Percentiles rank a stretch among this genome's conserved stretches.
Conservation (phyloP, 257 asterid genomes). For the Gynochthodes officinalis region DNA sequence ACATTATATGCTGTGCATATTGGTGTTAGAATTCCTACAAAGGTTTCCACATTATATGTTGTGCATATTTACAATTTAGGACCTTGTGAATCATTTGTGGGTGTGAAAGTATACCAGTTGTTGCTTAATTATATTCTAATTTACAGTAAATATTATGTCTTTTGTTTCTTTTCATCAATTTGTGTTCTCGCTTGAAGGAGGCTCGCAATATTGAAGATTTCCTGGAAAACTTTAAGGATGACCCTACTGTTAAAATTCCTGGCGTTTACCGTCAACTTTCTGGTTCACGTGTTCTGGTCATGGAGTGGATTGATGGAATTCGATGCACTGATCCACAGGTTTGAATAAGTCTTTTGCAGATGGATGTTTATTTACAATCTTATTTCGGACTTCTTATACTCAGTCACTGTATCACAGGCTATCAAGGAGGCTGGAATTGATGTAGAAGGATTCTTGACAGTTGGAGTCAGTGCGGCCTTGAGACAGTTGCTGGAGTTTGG, state of each 20-base stretch:
- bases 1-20: no score
- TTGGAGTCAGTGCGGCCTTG: slow-evolving; percentile 98
- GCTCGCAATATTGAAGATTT: slow-evolving; percentile 98
- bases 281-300: slow-evolving; percentile 91
- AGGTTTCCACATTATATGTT: no score
- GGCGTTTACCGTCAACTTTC: slow-evolving; percentile 74
- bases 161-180: not conserved
- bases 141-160: not conserved
- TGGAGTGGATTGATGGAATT: slow-evolving; percentile 99
- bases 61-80: not conserved
- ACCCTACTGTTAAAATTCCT: slow-evolving; percentile 96
- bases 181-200: slow-evolving; percentile 49
- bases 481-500: slow-evolving; percentile 96
- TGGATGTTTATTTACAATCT: slow-evolving; percentile 18
- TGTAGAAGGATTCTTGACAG: slow-evolving; percentile 79
- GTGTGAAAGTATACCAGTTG: not conserved
- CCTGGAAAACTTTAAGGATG: slow-evolving; percentile 90
- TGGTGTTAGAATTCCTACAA: no score
- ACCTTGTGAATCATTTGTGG: not conserved
- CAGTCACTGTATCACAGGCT: slow-evolving; percentile 51
- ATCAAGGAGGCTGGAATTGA: slow-evolving; percentile 87
- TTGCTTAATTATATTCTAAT: not conserved
- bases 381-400: slow-evolving; percentile 19
- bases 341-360: slow-evolving; percentile 13
- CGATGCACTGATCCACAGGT: slow-evolving; percentile 99